Evolutionary conservation across 2,329 filamentous ascomycete genomes (phyloP).

Genomic region (Domatiomyces catenatus): DNA sequence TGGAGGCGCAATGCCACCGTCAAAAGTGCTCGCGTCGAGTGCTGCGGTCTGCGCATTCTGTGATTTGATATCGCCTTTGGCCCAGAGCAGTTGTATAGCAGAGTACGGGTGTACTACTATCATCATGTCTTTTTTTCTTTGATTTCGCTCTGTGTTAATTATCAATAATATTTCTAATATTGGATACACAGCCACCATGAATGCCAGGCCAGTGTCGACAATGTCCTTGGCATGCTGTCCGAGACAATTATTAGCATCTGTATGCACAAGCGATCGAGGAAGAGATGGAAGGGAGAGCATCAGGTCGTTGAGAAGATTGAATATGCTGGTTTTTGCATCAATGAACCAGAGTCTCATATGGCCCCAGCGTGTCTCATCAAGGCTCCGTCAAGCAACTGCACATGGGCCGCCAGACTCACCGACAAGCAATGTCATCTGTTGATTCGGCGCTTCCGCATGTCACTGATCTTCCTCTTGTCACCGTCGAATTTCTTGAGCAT

Average conservation of each 20-base stretch:
- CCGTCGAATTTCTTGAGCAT: slow-evolving; percentile 60
- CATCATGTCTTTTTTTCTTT: background rate
- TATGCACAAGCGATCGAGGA: background rate
- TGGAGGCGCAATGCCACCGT: slow-evolving; percentile 31
- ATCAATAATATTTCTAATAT: too few relatives aligned
- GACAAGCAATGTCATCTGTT: background rate
- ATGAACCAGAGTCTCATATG: background rate
- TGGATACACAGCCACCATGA: too few relatives aligned
- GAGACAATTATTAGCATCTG: background rate
- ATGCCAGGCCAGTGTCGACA: too few relatives aligned
- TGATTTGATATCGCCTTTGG: slow-evolving; percentile 9
- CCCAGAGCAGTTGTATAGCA: background rate
- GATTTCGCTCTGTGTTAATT: too few relatives aligned
- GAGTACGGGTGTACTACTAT: background rate
- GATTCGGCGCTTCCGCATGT: slow-evolving; percentile 49
- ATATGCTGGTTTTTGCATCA: background rate
- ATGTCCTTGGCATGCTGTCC: too few relatives aligned
- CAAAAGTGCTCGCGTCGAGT: slow-evolving; percentile 29
- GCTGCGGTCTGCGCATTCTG: slow-evolving; percentile 33
- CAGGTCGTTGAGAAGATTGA: background rate
- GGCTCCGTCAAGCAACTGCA: background rate
- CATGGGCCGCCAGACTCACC: background rate
- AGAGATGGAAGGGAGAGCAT: background rate
- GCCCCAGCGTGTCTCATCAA: slow-evolving; percentile 2
- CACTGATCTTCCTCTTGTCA: slow-evolving; percentile 55